A percentile compares a stretch with the other conserved stretches of the same genome.
phyloP scores from a whole-genome alignment of 83 land plant genomes.

The Isoetes engelmannii region DNA sequence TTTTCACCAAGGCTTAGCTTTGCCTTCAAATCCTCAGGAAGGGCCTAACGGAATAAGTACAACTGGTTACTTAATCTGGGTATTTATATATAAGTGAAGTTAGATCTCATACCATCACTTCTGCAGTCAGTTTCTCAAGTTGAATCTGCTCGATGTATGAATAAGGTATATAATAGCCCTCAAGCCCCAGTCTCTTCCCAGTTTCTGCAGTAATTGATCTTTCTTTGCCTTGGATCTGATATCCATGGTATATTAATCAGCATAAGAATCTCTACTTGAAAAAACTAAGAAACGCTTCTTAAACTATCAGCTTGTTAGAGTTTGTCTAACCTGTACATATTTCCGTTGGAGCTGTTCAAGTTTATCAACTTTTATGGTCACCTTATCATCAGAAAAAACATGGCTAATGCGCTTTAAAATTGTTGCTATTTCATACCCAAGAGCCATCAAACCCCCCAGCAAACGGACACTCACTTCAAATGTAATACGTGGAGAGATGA shows the following conservation, averaged over 20 bases:
- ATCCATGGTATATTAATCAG: background rate
- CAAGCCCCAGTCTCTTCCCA: constrained; percentile 60
- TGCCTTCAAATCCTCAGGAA: constrained; percentile 20
- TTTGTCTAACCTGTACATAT: constrained; percentile 51
- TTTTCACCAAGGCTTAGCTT: constrained; percentile 8
- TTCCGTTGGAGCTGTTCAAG: constrained; percentile 62
- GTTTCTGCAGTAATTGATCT: constrained; percentile 39
- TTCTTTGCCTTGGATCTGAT: constrained; percentile 76
- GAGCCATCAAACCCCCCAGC: constrained; percentile 82
- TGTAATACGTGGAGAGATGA: constrained; percentile 85
- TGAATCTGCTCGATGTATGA: constrained; percentile 86
- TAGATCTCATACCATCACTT: constrained; percentile 46
- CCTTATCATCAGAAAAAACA: constrained; percentile 58
- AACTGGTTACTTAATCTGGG: too few species aligned
- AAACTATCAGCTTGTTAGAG: too few species aligned
- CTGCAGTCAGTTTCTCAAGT: constrained; percentile 74
- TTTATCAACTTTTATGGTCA: constrained; percentile 72
- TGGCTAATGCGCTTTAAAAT: constrained; percentile 73
- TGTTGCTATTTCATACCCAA: constrained; percentile 77
- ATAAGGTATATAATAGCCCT: constrained; percentile 68
- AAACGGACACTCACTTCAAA: constrained; percentile 91
- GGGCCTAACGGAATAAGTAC: background rate
- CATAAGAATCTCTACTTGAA: too few species aligned
- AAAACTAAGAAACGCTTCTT: too few species aligned
- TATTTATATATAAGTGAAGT: too few species aligned